Percentiles rank a stretch among this genome's conserved stretches.
Evolutionary conservation across 805 yeast genomes (phyloP).

Genomic region (Clavispora phyllophila): DNA sequence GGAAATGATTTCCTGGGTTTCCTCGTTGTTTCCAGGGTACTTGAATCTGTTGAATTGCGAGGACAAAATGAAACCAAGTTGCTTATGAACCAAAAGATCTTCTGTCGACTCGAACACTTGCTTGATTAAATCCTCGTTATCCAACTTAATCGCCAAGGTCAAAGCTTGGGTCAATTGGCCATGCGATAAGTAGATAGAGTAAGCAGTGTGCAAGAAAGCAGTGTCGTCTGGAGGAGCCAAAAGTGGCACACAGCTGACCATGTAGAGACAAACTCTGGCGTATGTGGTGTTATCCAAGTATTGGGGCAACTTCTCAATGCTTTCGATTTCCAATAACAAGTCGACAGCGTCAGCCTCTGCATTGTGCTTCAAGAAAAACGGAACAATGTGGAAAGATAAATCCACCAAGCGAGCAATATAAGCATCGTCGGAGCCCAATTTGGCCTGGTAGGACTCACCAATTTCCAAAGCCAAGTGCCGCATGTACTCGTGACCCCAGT

Average conservation of each 20-base stretch:
- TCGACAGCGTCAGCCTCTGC: constrained; percentile 99
- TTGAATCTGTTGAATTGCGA: constrained; percentile 80
- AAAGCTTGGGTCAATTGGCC: constrained; percentile 85
- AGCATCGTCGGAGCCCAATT: constrained; percentile 31
- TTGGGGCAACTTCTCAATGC: constrained; percentile 74
- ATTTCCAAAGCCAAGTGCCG: constrained; percentile 94
- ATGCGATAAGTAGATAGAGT: constrained; percentile 72
- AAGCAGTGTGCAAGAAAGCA: constrained; percentile 84
- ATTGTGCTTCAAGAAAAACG: constrained; percentile 86
- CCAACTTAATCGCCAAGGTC: constrained; percentile 82
- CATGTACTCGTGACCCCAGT: constrained; percentile 98
- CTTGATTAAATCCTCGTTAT: constrained; percentile 69
- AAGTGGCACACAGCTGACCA: constrained; percentile 94
- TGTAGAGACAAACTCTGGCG: constrained; percentile 86
- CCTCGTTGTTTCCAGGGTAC: constrained; percentile 53
- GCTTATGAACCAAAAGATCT: constrained; percentile 75
- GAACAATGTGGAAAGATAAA: constrained; percentile 74
- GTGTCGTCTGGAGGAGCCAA: constrained; percentile 92
- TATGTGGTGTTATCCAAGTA: constrained; percentile 82
- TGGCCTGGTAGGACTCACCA: constrained; percentile 74
- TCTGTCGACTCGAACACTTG: constrained; percentile 78
- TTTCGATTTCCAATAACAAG: constrained; percentile 81
- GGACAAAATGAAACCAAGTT: constrained; percentile 83
- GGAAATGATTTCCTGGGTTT: constrained; percentile 79
- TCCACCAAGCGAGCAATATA: constrained; percentile 44